Evolutionary conservation across 2,329 filamentous ascomycete species (phyloP), one percentile per base, ranked within the genome.

Genomic region (Akanthomyces dipterigenus): DNA sequence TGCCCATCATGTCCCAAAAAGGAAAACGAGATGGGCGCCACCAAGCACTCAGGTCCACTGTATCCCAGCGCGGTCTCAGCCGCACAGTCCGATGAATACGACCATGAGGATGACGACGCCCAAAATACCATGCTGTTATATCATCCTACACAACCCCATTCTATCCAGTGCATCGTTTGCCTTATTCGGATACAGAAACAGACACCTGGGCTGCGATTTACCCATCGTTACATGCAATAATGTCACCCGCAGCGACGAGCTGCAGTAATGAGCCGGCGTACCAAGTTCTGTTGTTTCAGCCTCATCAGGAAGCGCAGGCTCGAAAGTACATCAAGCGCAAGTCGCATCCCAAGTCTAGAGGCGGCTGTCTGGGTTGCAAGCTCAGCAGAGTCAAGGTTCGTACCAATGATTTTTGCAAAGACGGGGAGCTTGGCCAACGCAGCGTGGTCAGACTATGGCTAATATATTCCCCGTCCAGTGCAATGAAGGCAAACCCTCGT

Each of bases 301-400:
- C 59, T 14, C 42, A 55, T 38, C 51, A 55, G 22, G 46, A 62
- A 56, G 61, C 24, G 9, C 43, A 58, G n/a, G 55, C 62, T 11
- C 51, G 63, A 18, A 55, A 56, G 16, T 66, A 68, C 53, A 63
- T 64, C 55, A 62, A 57, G 46, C 65, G 67, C 36, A 67, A 62
- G 61, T 59, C 61, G 28, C 64, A 66, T 53, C 42, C 51, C n/a
- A 68, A 67, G 54, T 67, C 64, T 1, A 64, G 46, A 48, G 51
- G 28, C n/a, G 67, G 67, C 3, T 69, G 67, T 53, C 20, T 61
- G 1, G 60, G 54, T 1, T 68, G 67, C 58, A 68, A 67, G 22
- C 56, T 65, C 11, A 69, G 65, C 36, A 62, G 67, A 43, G 65
- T 68, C 54, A 69, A 68, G 65, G 67, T 68, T 45, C 36, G 62